These are phyloP conservation scores for Carnegiea gigantea DNA, from an alignment of 179 eudicot species.

Conservation along the genomic window DNA sequence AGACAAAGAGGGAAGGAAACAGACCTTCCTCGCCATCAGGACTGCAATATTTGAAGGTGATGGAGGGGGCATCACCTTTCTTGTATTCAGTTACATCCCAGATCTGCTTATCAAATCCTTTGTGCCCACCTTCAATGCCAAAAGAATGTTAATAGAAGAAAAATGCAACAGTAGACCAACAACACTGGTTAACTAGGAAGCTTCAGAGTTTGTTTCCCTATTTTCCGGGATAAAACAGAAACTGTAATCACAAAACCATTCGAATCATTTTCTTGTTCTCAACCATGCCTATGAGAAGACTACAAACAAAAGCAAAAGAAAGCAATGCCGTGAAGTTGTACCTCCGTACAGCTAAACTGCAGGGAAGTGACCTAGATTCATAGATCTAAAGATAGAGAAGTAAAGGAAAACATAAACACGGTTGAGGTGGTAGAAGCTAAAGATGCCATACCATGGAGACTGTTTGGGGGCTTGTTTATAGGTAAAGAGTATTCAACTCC, in stretches of 20 bases:
- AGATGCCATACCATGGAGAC: constrained; percentile 79
- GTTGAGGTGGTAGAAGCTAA: constrained; percentile 11
- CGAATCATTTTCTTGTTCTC: background rate
- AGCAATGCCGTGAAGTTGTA: background rate
- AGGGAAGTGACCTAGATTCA: background rate
- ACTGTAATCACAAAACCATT: background rate
- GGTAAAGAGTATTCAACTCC: constrained; percentile 71
- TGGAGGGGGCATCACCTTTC: constrained; percentile 75
- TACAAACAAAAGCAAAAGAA: background rate
- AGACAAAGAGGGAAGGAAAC: constrained; percentile 21
- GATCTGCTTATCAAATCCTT: constrained; percentile 87
- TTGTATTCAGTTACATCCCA: constrained; percentile 92
- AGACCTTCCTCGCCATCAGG: constrained; percentile 95
- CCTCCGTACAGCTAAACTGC: background rate
- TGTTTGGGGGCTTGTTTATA: constrained; percentile 80
- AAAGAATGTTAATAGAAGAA: background rate
- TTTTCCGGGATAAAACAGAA: background rate
- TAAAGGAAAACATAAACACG: background rate
- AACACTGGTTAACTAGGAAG: too few species aligned
- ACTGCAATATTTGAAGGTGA: constrained; percentile 80
- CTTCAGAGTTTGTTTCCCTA: too few species aligned
- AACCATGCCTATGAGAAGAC: background rate
- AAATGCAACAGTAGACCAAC: background rate
- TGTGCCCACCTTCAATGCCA: constrained; percentile 60
- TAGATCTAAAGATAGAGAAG: background rate